Conservation (phyloP, 768 basidiomycete genomes). For the Coprinopsis marcescibilis region DNA sequence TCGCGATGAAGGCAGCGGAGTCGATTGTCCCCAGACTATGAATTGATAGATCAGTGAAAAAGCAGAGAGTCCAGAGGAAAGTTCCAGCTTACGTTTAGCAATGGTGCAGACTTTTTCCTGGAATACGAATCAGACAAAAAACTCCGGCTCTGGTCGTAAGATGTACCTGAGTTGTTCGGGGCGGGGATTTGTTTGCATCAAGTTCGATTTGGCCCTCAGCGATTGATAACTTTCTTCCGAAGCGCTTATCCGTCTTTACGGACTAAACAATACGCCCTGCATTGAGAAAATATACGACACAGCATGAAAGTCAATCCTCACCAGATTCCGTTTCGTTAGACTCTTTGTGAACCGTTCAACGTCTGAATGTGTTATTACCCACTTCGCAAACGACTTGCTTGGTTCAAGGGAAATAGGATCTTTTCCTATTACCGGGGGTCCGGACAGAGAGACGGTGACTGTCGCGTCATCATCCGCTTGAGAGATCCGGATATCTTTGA, state of each 20-base stretch:
- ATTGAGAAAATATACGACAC: no score
- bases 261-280: no score
- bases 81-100: conserved; percentile 1
- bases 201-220: conserved; percentile 6
- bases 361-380: conserved; percentile 29
- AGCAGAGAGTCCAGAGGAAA: background rate
- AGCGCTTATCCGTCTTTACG: background rate
- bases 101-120: conserved; percentile 8
- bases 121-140: background rate
- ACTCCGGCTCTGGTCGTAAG: background rate
- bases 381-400: conserved; percentile 21
- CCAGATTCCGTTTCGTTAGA: conserved; percentile 42
- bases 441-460: conserved; percentile 27
- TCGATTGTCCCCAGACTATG: conserved; percentile 6
- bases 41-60: background rate
- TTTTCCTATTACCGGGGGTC: conserved; percentile 35
- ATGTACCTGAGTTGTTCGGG: conserved; percentile 13
- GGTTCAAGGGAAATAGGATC: conserved; percentile 13
- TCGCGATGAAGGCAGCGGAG: background rate
- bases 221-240: conserved; percentile 12
- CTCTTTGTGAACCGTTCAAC: conserved; percentile 34
- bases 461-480: background rate
- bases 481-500: background rate
- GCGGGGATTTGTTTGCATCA: background rate
- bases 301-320: conserved; percentile 21